Conservation (phyloP, 179 eudicot genomes). For the Silene vulgaris region DNA sequence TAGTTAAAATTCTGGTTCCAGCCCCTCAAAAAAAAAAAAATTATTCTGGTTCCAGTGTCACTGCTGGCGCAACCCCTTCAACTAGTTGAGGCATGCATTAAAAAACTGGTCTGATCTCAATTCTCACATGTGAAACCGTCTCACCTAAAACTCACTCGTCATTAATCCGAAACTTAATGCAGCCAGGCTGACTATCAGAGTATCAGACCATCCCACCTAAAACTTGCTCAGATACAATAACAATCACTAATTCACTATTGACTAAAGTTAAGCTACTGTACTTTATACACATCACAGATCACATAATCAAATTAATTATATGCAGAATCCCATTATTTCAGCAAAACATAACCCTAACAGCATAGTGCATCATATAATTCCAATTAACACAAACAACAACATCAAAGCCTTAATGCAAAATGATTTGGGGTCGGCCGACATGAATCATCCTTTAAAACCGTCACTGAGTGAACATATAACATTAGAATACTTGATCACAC, state of each 20-base stretch:
- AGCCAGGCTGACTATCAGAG: neutral
- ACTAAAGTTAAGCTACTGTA: neutral
- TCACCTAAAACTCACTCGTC: too few relatives aligned
- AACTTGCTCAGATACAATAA: slow-evolving; percentile 3
- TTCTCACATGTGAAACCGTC: too few relatives aligned
- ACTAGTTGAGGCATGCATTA: too few relatives aligned
- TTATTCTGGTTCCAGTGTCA: too few relatives aligned
- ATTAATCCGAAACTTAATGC: slow-evolving; percentile 5
- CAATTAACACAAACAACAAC: neutral
- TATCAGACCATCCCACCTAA: slow-evolving; percentile 1
- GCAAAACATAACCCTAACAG: slow-evolving; percentile 1
- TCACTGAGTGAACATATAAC: neutral
- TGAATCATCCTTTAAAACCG: too few relatives aligned
- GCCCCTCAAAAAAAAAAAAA: too few relatives aligned
- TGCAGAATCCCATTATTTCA: neutral
- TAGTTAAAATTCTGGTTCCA: too few relatives aligned
- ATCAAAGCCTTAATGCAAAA: too few relatives aligned
- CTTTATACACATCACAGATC: neutral
- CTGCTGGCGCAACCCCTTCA: too few relatives aligned
- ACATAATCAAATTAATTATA: neutral
- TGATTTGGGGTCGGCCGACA: too few relatives aligned
- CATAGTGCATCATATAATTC: neutral
- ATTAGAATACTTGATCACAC: neutral
- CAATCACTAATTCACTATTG: neutral
- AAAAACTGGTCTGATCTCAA: too few relatives aligned